Base-by-base conservation (phyloP, 129 eudicot species). In the Pulicaria dysenterica region DNA sequence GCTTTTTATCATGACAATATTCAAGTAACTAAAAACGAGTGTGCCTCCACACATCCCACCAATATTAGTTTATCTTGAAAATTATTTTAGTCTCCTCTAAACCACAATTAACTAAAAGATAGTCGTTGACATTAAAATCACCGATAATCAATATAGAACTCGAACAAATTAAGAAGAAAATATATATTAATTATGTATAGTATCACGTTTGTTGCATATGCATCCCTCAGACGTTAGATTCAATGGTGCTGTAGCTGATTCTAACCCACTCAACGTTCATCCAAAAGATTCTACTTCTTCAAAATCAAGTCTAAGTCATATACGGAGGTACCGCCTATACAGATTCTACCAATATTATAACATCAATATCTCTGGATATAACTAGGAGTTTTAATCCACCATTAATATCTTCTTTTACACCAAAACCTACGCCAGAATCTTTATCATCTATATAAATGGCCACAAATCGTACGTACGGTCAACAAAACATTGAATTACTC, bases 321-420 rank as follows among this genome's bases (percentile, higher is more conserved):
- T n/a, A n/a, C n/a, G 67, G 60, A 73, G 77, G 37, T 75, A 64
- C 79, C 79, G 39, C 79, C 79, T 64, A 75, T 75, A 75, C 46
- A 31, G 57, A 68, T 75, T 64, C 66, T 42, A 75, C 60, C 60
- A 53, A 75, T 6, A 74, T 51, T 34, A 74, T 0, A 73, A 58
- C 43, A 14, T 73, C 47, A 40, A 49, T 37, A 50, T 62, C 15
- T 40, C 42, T 62, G 75, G n/a, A 54, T 41, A 70, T 70, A 38
- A 61, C 78, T 48, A 73, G 63, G 62, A 49, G 50, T 48, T 62
- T 16, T 71, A 24, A 50, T 62, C 62, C 17, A 73, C 15, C 63
- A 50, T 11, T 37, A 38, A 24, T 24, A 24, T 24, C 31, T 24
- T 24, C 31, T 51, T 7, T 49, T 62, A 12, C 70, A 17, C 54